These are phyloP conservation scores for Dothiorella sarmentorum DNA, from an alignment of 2,329 filamentous ascomycete species.

Conservation along the genomic window DNA sequence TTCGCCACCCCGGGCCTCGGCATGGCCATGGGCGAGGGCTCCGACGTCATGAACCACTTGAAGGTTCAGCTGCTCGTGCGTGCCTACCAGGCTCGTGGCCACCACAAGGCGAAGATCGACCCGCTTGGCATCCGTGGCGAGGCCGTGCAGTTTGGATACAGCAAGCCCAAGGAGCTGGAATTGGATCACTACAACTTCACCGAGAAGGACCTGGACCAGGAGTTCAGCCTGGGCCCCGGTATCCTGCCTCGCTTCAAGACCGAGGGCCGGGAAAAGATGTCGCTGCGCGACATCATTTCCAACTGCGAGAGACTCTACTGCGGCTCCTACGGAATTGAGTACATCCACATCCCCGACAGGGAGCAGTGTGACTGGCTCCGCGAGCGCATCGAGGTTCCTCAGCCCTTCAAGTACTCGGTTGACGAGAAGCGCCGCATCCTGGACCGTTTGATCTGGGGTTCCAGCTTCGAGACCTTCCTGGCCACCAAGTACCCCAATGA, in stretches of 20 bases:
- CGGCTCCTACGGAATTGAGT: conserved; percentile 95
- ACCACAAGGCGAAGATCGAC: conserved; percentile 98
- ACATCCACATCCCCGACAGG: conserved; percentile 97
- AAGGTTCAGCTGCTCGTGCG: conserved; percentile 97
- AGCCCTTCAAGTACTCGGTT: conserved; percentile 94
- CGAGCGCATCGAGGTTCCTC: conserved; percentile 88
- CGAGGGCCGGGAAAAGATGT: conserved; percentile 91
- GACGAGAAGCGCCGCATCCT: conserved; percentile 98
- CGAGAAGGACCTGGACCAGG: conserved; percentile 87
- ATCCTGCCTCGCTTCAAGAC: conserved; percentile 92
- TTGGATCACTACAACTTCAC: conserved; percentile 94
- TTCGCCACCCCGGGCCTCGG: conserved; percentile 67
- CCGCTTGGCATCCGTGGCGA: conserved; percentile 90
- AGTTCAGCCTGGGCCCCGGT: conserved; percentile 88
- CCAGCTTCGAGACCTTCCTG: conserved; percentile 93
- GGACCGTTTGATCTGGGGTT: conserved; percentile 97
- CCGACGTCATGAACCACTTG: conserved; percentile 90
- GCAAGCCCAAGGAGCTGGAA: conserved; percentile 86
- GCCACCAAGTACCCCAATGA: conserved; percentile 99
- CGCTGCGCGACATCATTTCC: conserved; percentile 85
- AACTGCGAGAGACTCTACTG: conserved; percentile 96
- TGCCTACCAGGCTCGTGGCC: conserved; percentile 95
- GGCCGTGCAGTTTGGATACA: conserved; percentile 77
- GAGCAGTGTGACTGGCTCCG: conserved; percentile 98
- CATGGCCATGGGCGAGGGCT: conserved; percentile 63